phyloP scores from a whole-genome alignment of 2,329 filamentous ascomycete species.

The Aspergillus neotritici region DNA sequence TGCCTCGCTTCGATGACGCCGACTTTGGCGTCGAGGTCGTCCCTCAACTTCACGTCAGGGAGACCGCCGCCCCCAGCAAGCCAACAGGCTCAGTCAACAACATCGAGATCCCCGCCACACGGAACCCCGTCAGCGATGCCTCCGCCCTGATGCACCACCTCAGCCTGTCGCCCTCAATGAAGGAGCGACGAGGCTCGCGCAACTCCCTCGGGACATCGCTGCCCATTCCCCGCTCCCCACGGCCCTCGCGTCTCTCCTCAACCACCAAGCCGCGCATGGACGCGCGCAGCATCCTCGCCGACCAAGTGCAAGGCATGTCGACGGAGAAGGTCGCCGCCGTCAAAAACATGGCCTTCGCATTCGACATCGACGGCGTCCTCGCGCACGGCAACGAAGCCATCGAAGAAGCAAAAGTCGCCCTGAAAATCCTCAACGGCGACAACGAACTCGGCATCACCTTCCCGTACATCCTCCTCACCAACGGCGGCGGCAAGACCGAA shows the following conservation, averaged over 20 bases:
- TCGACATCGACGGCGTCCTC: conserved; percentile 64
- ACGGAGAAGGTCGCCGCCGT: conserved; percentile 61
- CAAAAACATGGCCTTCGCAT: conserved; percentile 77
- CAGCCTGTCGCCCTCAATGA: conserved; percentile 61
- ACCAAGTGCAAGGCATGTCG: conserved; percentile 64
- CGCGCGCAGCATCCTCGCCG: conserved; percentile 61
- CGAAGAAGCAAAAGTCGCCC: conserved; percentile 59
- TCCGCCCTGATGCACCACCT: conserved; percentile 67
- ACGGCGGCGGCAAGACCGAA: conserved; percentile 68
- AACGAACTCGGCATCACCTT: conserved; percentile 76
- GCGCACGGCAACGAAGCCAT: conserved; percentile 68
- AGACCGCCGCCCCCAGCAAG: conserved; percentile 29
- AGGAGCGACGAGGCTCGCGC: conserved; percentile 61
- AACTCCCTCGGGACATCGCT: conserved; percentile 71
- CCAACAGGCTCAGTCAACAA: conserved; percentile 47
- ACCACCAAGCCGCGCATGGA: conserved; percentile 48
- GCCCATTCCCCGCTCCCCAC: conserved; percentile 66
- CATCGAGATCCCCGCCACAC: conserved; percentile 64
- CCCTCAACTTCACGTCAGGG: conserved; percentile 22
- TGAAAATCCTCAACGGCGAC: conserved; percentile 68
- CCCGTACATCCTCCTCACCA: conserved; percentile 68
- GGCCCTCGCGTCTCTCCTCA: conserved; percentile 62
- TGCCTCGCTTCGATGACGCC: conserved; percentile 57
- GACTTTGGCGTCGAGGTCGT: conserved; percentile 45
- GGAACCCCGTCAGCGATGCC: conserved; percentile 63